phyloP scores from a whole-genome alignment of 116 monocot genomes.

The Trichopus zeylanicus region DNA sequence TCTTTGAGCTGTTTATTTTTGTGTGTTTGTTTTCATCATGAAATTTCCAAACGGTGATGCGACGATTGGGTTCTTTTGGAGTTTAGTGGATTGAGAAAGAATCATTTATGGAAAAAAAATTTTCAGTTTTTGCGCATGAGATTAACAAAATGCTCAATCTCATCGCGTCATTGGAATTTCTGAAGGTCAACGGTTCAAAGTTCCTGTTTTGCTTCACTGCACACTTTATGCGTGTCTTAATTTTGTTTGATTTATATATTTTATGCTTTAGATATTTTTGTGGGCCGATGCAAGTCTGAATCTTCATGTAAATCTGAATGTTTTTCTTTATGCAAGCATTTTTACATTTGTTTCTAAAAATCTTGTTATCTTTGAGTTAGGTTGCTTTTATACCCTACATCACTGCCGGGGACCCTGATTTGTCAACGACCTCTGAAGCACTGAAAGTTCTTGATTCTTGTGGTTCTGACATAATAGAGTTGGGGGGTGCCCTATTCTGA shows the following conservation, averaged over 20 bases:
- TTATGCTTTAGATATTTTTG: too few relatives aligned
- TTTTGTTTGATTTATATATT: too few relatives aligned
- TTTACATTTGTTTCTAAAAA: too few relatives aligned
- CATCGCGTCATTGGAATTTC: neutral
- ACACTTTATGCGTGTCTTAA: neutral
- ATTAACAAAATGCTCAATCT: too few relatives aligned
- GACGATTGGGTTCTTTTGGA: neutral
- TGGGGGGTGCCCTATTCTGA: conserved; percentile 33
- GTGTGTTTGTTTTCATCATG: neutral
- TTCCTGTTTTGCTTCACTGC: neutral
- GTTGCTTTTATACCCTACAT: conserved; percentile 44
- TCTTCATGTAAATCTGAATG: too few relatives aligned
- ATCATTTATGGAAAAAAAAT: too few relatives aligned
- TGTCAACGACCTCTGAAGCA: conserved; percentile 24
- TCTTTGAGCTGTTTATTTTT: neutral
- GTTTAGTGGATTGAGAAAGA: neutral
- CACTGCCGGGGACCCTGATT: conserved; percentile 47
- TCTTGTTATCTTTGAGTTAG: conserved; percentile 1
- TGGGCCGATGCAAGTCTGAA: too few relatives aligned
- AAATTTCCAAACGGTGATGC: neutral
- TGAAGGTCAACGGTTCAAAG: neutral
- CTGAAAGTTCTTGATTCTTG: conserved; percentile 24
- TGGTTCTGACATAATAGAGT: conserved; percentile 32
- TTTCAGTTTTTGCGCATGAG: too few relatives aligned
- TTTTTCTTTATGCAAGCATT: too few relatives aligned